Evolutionary conservation across 108 stramenopile species (phyloP).

Genomic region (Hondaea fermentalgiana): DNA sequence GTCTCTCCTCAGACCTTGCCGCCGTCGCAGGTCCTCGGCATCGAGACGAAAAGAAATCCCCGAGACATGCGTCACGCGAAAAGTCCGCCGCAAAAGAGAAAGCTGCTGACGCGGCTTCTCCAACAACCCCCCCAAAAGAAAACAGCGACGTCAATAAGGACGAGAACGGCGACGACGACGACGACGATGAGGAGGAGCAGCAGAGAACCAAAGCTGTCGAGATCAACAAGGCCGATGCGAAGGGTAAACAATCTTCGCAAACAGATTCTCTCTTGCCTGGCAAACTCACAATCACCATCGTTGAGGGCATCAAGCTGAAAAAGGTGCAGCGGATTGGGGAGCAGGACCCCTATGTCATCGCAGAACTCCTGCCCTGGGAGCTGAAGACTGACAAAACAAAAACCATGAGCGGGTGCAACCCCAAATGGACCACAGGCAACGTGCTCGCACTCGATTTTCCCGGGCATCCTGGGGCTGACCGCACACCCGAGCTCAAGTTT

Average conservation of each 20-base stretch:
- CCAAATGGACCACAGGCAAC: not conserved
- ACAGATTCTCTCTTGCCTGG: not conserved
- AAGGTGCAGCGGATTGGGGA: not conserved
- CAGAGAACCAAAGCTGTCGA: too few relatives aligned
- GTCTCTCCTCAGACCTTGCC: not conserved
- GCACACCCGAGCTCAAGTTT: not conserved
- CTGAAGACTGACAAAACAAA: not conserved
- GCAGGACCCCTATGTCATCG: not conserved
- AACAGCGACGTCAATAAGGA: too few relatives aligned
- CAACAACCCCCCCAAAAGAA: too few relatives aligned
- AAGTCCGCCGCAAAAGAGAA: too few relatives aligned
- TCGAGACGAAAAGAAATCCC: too few relatives aligned
- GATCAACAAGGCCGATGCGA: not conserved
- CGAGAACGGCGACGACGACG: too few relatives aligned
- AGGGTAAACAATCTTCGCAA: not conserved
- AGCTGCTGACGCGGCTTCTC: too few relatives aligned
- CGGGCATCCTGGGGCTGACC: not conserved
- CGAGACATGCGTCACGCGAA: too few relatives aligned
- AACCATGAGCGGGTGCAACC: not conserved
- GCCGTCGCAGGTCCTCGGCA: not conserved
- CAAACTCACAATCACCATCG: not conserved
- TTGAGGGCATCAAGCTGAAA: not conserved
- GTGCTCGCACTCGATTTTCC: not conserved
- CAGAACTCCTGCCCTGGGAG: not conserved
- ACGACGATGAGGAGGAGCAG: too few relatives aligned